Base-by-base conservation (phyloP, 2,329 filamentous ascomycete genomes). In the Thielaviopsis cerberus region DNA sequence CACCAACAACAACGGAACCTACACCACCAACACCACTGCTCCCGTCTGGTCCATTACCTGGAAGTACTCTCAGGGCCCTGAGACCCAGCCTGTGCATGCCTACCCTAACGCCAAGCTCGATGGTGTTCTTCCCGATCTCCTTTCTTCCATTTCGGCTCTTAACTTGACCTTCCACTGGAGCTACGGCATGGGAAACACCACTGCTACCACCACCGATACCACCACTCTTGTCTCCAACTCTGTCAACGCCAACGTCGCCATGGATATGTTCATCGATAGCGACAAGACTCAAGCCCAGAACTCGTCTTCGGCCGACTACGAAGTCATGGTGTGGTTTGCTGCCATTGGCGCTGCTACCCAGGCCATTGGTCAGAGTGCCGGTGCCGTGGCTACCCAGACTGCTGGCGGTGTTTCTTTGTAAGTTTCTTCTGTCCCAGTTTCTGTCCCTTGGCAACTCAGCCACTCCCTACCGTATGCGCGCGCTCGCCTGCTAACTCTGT, bases 281-380 rank as follows among this genome's bases (percentile, higher is more conserved):
- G 70, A 77, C 64, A 64, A 70, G 57, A 63, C 62, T 0, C 70
- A 65, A 0, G 68, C 78, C 0, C 60, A 65, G 51, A 65, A 73
- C 65, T 74, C 70, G 50, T 65, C 65, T 0, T 68, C 69, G 4
- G 73, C 78, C 1, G 63, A 64, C 10, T 75, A 72, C 67, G 78
- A 80, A 68, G 69, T 80, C 67, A 80, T 80, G 76, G 71, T 80
- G 37, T 79, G 75, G 76, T 72, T 80, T 61, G 76, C 71, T 2
- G 67, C 68, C 3, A 73, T 74, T 53, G 77, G 76, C 1, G 17
- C 66, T 1, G 67, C 72, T 1, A 72, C 76, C 0, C 71, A 76
- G 61, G 74, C 76, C 25, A 71, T 79, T 61, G 77, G 77, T 50
- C 64, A 67, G 1, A 57, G 62, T 1, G 54, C 65, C 0, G 69